A percentile compares a stretch with the other conserved stretches of the same genome.
Evolutionary conservation across 805 yeast genomes (phyloP).

Genomic region (Candida chauliodis): DNA sequence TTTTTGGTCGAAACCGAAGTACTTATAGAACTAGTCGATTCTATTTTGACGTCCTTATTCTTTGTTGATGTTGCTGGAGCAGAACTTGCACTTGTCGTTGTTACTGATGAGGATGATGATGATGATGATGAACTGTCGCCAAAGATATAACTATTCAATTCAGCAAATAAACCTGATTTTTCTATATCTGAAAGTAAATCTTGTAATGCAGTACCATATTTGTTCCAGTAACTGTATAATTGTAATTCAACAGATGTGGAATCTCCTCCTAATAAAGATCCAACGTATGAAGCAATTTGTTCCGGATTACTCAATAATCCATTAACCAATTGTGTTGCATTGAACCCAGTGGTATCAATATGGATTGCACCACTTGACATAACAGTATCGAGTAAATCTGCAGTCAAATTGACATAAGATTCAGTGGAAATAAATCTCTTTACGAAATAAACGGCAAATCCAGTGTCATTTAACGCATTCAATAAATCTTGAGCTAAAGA

Average conservation of each 20-base stretch:
- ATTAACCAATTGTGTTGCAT: conserved; percentile 24
- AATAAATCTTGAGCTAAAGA: conserved; percentile 17
- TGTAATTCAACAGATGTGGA: conserved; percentile 15
- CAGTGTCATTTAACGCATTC: conserved; percentile 39
- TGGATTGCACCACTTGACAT: conserved; percentile 23
- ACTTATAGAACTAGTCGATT: background rate
- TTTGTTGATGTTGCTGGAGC: conserved; percentile 5
- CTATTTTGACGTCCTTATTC: background rate
- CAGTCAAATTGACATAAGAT: conserved; percentile 35
- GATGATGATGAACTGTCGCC: conserved; percentile 9
- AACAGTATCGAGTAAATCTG: conserved; percentile 25
- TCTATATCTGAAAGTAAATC: conserved; percentile 32
- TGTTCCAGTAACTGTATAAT: conserved; percentile 15
- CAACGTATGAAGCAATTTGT: conserved; percentile 16
- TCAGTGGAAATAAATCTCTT: conserved; percentile 33
- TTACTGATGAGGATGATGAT: conserved; percentile 8
- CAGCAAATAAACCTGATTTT: conserved; percentile 31
- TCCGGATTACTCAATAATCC: conserved; percentile 22
- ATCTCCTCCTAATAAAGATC: conserved; percentile 14
- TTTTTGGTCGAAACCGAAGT: background rate
- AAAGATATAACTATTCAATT: conserved; percentile 34
- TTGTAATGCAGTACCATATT: conserved; percentile 29
- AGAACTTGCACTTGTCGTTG: conserved; percentile 8
- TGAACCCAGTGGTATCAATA: conserved; percentile 19
- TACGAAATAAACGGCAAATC: conserved; percentile 33